These are phyloP conservation scores for Closterium sp. DNA, from an alignment of 139 green algal genomes.

Conservation along the genomic window DNA sequence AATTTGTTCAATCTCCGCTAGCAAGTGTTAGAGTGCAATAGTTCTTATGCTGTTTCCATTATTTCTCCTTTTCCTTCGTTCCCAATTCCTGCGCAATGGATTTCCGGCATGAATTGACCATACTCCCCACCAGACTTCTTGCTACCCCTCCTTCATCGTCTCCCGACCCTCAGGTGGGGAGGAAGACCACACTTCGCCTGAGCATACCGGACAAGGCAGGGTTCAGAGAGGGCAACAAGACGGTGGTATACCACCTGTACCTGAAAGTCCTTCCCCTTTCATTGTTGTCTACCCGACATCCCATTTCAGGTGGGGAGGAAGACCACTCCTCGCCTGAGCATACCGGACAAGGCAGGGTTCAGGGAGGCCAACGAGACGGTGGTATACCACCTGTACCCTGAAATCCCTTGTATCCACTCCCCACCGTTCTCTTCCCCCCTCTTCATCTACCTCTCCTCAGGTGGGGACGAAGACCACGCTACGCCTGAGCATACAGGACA, in stretches of 20 bases:
- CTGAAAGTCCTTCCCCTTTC: too few species aligned
- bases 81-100: too few species aligned
- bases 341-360: not conserved
- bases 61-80: too few species aligned
- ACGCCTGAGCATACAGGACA: constrained; percentile 10
- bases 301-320: not conserved
- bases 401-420: too few species aligned
- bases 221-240: constrained; percentile 21
- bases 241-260: constrained; percentile 19
- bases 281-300: too few species aligned
- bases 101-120: too few species aligned
- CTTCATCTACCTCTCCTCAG: not conserved
- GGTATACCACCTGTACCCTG: constrained; percentile 12
- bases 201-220: not conserved
- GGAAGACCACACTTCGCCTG: not conserved
- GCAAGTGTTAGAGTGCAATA: too few species aligned
- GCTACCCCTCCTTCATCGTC: too few species aligned
- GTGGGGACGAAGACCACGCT: constrained; percentile 15
- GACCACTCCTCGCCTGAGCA: not conserved
- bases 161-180: not conserved
- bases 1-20: too few species aligned
- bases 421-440: too few species aligned
- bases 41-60: too few species aligned
- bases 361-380: constrained; percentile 25
- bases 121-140: too few species aligned